These are phyloP conservation scores for Alternaria arborescens DNA, from an alignment of 2,329 filamentous ascomycete species.

Conservation along the genomic window DNA sequence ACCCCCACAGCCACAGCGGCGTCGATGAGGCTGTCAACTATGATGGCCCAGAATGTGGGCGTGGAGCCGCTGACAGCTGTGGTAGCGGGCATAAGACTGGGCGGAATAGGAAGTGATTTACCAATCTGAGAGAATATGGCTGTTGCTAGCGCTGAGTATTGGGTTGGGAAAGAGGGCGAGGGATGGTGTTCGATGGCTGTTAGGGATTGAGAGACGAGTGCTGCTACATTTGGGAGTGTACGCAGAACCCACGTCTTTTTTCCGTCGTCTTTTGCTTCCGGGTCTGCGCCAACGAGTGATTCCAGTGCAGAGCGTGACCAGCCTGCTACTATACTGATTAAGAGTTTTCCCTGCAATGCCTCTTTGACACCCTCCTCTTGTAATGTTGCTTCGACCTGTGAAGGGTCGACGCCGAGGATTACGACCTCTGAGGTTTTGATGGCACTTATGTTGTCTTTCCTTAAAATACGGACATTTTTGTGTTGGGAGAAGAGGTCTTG, in stretches of 20 bases:
- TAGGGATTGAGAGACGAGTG: constrained; percentile 55
- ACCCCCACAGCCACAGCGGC: constrained; percentile 42
- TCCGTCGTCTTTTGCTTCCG: constrained; percentile 8
- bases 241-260: constrained; percentile 50
- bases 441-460: neutral
- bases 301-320: neutral
- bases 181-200: constrained; percentile 45
- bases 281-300: neutral
- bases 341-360: neutral
- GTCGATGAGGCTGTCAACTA: constrained; percentile 44
- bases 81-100: constrained; percentile 37
- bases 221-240: constrained; percentile 58
- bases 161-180: constrained; percentile 20
- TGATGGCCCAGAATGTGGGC: constrained; percentile 44
- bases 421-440: neutral
- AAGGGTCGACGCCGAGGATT: constrained; percentile 4
- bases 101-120: constrained; percentile 29
- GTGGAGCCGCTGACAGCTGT: constrained; percentile 44
- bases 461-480: neutral
- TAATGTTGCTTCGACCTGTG: neutral
- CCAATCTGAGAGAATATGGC: constrained; percentile 39
- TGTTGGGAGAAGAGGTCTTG: neutral
- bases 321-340: constrained; percentile 5
- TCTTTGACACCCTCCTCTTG: neutral
- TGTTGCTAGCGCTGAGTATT: constrained; percentile 26